Conservation (phyloP, 768 basidiomycete genomes). For the Leccinum subgranulosum region DNA sequence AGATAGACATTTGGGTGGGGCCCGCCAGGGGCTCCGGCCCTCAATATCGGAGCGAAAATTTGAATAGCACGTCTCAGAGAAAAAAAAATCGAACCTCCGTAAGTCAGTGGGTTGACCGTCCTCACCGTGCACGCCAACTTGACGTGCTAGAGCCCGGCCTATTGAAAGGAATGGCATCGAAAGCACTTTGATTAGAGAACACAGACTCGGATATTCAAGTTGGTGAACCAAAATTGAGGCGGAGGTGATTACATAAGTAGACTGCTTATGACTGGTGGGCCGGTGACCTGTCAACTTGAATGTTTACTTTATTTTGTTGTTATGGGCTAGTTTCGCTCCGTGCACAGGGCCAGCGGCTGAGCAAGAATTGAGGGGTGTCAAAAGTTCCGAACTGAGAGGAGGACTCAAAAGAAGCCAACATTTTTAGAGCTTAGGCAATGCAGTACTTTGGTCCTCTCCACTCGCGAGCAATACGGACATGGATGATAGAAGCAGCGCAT, state of each 20-base stretch:
- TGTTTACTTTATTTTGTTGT: constrained; percentile 1
- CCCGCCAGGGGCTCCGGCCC: not conserved
- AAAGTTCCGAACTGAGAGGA: constrained; percentile 8
- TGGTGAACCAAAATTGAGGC: not conserved
- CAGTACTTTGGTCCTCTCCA: not conserved
- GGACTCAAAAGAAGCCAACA: not conserved
- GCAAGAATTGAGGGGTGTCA: not conserved
- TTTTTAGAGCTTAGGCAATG: not conserved
- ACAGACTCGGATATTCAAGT: too few species aligned
- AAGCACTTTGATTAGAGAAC: not conserved
- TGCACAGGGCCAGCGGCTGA: not conserved
- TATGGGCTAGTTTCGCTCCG: constrained; percentile 2
- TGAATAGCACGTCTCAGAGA: not conserved
- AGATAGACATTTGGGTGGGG: not conserved
- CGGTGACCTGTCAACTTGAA: constrained; percentile 3
- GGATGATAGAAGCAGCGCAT: not conserved
- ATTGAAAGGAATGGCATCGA: not conserved
- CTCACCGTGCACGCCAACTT: not conserved
- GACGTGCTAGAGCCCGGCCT: not conserved
- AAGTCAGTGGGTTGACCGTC: not conserved
- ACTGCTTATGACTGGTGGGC: not conserved
- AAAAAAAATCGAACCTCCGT: not conserved
- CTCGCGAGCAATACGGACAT: constrained; percentile 2
- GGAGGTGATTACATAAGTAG: not conserved
- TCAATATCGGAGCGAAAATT: not conserved